Base-by-base conservation (phyloP, 2,329 filamentous ascomycete species). In the Cordyceps pruinosa region DNA sequence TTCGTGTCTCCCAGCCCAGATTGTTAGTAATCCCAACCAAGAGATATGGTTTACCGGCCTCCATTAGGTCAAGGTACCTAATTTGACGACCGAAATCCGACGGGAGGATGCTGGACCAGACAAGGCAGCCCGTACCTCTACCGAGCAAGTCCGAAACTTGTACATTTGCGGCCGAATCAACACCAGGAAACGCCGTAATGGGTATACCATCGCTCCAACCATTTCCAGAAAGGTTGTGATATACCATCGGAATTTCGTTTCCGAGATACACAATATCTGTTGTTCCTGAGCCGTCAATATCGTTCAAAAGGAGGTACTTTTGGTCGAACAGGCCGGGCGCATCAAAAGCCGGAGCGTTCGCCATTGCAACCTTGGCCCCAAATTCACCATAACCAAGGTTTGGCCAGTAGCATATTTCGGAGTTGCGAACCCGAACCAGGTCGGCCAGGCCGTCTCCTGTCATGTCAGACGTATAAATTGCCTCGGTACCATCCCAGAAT, bases 331-430 rank as follows among this genome's bases (percentile, higher is more conserved):
- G 13, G 19, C 66, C 63, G 4, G 12, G 5, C 4, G 5, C 4
- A 52, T 64, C 63, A 17, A 67, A 59, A 9, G 30, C 23, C 9
- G 69, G 68, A 1, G 66, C 12, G 57, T 68, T 64, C 4, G 52
- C 61, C 68, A 73, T 71, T 3, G 21, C 39, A 17, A 72, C 60
- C 25, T 62, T 61, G 0, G 19, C 21, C 0, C 66, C 68, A 61
- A 73, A 72, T 1, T 44, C 21, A 2, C 70, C 71, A 57, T 73
- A 64, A 4, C 71, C 71, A 2, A 69, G 41, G 51, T 69, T 72
- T 2, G 70, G 68, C 68, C 70, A 73, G 58, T 72, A 73, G 21
- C 47, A 66, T 1, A 70, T 46, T 17, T 62, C 47, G 0, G 64
- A 64, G 51, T 69, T 66, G 5, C 59, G 35, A 35, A 73, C 61